A percentile compares a stretch with the other conserved stretches of the same genome.
phyloP scores from a whole-genome alignment of 371 early-diverging fungal genomes.

The Lichtheimia ramosa region DNA sequence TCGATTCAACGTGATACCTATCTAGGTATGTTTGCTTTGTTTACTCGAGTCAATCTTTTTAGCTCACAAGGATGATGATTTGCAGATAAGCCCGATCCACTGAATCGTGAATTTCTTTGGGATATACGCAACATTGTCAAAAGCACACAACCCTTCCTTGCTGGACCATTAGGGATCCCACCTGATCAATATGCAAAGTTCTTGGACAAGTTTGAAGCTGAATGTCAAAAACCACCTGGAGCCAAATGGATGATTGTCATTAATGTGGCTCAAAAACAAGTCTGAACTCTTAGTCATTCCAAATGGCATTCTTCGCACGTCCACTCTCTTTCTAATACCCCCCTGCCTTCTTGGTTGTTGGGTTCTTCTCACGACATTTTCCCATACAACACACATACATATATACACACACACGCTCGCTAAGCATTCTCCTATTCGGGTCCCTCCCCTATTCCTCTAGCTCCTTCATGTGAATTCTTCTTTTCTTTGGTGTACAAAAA shows the following conservation, averaged over 20 bases:
- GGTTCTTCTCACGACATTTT: too few species aligned
- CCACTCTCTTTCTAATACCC: too few species aligned
- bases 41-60: too few species aligned
- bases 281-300: not conserved
- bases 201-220: conserved; percentile 13
- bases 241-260: conserved; percentile 16
- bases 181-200: conserved; percentile 17
- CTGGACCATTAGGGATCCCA: conserved; percentile 17
- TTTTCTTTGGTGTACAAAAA: too few species aligned
- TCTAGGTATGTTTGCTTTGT: conserved; percentile 14
- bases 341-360: not conserved
- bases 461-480: too few species aligned
- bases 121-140: conserved; percentile 19
- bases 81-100: conserved; percentile 15
- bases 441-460: too few species aligned
- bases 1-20: conserved; percentile 17
- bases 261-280: conserved; percentile 11
- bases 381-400: too few species aligned
- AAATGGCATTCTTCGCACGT: too few species aligned
- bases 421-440: too few species aligned
- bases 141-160: conserved; percentile 20
- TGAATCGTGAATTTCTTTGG: conserved; percentile 20
- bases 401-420: too few species aligned
- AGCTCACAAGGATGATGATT: not conserved
- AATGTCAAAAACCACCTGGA: conserved; percentile 17